These are phyloP conservation scores for Escovopsis weberi DNA, from an alignment of 2,329 filamentous ascomycete species.

Conservation along the genomic window DNA sequence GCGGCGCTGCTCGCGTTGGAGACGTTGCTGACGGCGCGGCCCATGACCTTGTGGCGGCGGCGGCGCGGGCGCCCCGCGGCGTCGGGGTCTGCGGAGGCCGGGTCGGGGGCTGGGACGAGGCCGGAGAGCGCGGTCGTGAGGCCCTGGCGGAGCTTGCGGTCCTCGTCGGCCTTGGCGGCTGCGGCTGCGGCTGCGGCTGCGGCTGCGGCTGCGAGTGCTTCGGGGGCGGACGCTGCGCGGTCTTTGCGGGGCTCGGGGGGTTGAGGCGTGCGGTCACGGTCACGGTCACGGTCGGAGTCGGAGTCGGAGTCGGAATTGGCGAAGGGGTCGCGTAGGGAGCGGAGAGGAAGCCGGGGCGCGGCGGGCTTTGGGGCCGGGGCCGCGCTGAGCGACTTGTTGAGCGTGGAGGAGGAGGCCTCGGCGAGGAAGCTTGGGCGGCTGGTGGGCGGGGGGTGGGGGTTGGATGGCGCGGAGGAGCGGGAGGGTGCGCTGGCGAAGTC, in stretches of 20 bases:
- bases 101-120: constrained; percentile 20
- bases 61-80: constrained; percentile 17
- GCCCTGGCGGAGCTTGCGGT: constrained; percentile 16
- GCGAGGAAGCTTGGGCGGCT: constrained; percentile 10
- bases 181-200: constrained; percentile 1
- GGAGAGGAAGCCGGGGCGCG: constrained; percentile 3
- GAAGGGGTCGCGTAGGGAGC: constrained; percentile 26
- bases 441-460: too few relatives aligned
- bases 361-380: constrained; percentile 13
- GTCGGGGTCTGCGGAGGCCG: neutral
- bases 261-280: constrained; percentile 1
- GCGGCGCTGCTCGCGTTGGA: constrained; percentile 35
- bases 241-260: constrained; percentile 1
- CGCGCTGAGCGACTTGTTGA: constrained; percentile 27
- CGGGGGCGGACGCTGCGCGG: neutral
- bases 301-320: constrained; percentile 5
- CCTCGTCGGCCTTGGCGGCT: constrained; percentile 19
- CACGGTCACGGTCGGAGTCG: constrained; percentile 3
- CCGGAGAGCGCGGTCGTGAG: constrained; percentile 28
- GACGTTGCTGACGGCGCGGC: constrained; percentile 43
- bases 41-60: constrained; percentile 38
- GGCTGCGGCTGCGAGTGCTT: neutral
- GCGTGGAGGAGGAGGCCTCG: constrained; percentile 24
- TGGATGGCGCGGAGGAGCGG: constrained; percentile 14
- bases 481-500: constrained; percentile 29